These are phyloP conservation scores for Silene uniflora DNA, from an alignment of 148 eudicot genomes.

Conservation along the genomic window DNA sequence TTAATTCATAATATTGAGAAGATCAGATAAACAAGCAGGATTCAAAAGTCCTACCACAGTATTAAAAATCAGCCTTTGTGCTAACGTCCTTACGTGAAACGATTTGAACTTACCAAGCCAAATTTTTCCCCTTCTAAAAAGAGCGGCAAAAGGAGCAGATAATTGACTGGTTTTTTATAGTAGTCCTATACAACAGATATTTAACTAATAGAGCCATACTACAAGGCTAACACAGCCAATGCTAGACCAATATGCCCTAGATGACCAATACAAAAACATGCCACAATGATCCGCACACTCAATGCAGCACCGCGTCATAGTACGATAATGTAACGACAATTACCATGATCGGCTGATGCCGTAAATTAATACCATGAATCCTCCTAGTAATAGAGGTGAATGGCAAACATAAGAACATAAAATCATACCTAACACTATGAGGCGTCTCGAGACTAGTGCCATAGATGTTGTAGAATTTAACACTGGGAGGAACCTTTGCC, in stretches of 20 bases:
- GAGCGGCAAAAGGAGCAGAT: not conserved
- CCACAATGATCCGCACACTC: not conserved
- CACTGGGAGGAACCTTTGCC: conserved; percentile 67
- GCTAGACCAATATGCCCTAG: not conserved
- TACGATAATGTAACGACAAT: too few relatives aligned
- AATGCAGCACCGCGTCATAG: not conserved
- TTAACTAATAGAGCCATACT: not conserved
- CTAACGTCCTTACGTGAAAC: not conserved
- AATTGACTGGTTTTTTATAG: not conserved
- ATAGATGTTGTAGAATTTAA: conserved; percentile 92
- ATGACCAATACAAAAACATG: not conserved
- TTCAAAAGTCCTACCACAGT: not conserved
- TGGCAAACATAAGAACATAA: not conserved
- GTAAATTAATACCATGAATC: not conserved
- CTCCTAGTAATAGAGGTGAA: not conserved
- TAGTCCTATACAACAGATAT: not conserved
- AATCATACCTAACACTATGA: conserved; percentile 77
- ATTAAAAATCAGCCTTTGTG: not conserved
- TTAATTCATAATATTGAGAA: not conserved
- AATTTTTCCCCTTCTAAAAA: too few relatives aligned
- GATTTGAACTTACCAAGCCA: not conserved
- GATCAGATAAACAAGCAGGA: not conserved
- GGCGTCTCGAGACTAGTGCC: conserved; percentile 87
- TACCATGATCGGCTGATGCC: not conserved
- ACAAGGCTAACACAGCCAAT: not conserved